Conservation (phyloP, 1,139 yeast species). For the Hansenula sp. region DNA sequence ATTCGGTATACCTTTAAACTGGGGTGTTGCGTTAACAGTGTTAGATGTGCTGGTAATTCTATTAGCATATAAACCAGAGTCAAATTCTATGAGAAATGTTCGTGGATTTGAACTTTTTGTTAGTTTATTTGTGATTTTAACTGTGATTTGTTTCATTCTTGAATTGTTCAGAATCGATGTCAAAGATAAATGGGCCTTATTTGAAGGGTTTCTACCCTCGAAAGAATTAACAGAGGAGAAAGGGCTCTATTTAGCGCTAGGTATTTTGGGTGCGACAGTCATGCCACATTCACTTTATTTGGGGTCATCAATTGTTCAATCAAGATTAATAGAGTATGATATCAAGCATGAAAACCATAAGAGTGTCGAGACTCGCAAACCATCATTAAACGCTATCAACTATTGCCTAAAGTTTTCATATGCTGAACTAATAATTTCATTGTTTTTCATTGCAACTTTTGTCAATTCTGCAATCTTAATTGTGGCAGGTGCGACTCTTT, state of each 20-base stretch:
- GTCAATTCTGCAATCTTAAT: constrained; percentile 82
- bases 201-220: constrained; percentile 79
- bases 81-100: constrained; percentile 68
- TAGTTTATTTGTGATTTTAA: constrained; percentile 69
- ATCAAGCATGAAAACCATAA: constrained; percentile 40
- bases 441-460: constrained; percentile 77
- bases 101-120: constrained; percentile 84
- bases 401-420: constrained; percentile 70
- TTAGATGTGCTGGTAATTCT: constrained; percentile 81
- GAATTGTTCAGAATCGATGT: constrained; percentile 70
- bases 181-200: constrained; percentile 50
- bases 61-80: constrained; percentile 86
- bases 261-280: constrained; percentile 93
- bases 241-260: constrained; percentile 83
- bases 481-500: constrained; percentile 80
- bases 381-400: constrained; percentile 67
- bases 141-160: constrained; percentile 79
- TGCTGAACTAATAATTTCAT: constrained; percentile 70
- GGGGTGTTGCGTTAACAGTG: constrained; percentile 80
- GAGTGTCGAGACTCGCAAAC: constrained; percentile 35
- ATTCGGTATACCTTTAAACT: constrained; percentile 68
- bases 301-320: constrained; percentile 92
- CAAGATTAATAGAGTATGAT: constrained; percentile 82
- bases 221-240: constrained; percentile 67
- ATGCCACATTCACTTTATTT: constrained; percentile 95